Percentiles rank a stretch among this genome's conserved stretches.
These are phyloP conservation scores for Coniochaeta sp. DNA, from an alignment of 2,329 filamentous ascomycete genomes.

Conservation along the genomic window DNA sequence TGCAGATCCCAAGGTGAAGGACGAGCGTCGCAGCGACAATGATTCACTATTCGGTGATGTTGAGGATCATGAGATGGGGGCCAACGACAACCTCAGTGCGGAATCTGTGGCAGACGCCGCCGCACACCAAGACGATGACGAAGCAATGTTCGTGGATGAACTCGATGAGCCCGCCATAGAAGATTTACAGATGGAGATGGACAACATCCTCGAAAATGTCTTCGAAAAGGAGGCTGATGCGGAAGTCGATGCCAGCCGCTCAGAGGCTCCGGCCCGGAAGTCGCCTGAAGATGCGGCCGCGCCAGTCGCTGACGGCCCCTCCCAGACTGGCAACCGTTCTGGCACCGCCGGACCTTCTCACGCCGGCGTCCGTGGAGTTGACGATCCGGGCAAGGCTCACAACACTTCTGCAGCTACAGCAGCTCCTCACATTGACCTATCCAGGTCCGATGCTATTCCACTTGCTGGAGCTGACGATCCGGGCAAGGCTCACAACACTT, in stretches of 20 bases:
- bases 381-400: neutral
- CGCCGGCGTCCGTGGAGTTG: too few species aligned
- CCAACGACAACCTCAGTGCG: neutral
- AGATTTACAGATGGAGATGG: neutral
- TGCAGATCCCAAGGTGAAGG: neutral
- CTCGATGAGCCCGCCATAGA: neutral
- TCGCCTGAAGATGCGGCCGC: too few species aligned
- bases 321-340: too few species aligned
- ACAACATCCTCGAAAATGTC: neutral
- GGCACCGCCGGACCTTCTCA: too few species aligned
- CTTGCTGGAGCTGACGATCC: too few species aligned
- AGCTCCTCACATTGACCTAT: too few species aligned
- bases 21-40: neutral
- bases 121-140: neutral
- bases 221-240: neutral
- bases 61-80: neutral
- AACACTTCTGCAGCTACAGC: too few species aligned
- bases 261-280: too few species aligned
- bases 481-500: neutral
- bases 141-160: conserved; percentile 1
- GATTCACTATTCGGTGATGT: neutral
- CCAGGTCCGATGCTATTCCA: too few species aligned
- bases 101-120: neutral
- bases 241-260: too few species aligned
- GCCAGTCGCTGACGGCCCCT: too few species aligned